Conservation (phyloP, 2,329 filamentous ascomycete species). For the Exophiala lecanii-corni region DNA sequence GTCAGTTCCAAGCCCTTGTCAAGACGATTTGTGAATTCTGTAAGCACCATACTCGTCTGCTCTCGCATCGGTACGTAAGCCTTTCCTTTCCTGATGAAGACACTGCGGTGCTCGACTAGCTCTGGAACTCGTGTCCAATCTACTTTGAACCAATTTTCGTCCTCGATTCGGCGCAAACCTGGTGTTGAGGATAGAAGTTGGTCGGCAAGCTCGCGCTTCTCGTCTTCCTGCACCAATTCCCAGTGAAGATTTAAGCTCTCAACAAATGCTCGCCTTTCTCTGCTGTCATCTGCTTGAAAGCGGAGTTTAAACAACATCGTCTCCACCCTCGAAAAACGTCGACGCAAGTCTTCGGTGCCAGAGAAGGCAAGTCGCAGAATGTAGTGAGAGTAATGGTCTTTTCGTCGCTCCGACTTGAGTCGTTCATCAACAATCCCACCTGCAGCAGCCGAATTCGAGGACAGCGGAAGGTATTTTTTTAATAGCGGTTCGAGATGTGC, state of each 20-base stretch:
- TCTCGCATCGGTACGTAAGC: conserved; percentile 87
- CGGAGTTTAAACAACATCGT: conserved; percentile 82
- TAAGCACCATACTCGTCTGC: conserved; percentile 81
- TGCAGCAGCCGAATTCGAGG: conserved; percentile 62
- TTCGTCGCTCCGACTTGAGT: conserved; percentile 71
- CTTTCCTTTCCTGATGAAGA: conserved; percentile 74
- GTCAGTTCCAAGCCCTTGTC: conserved; percentile 86
- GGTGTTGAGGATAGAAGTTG: conserved; percentile 58
- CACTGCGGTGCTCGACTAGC: conserved; percentile 71
- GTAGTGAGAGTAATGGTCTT: conserved; percentile 97
- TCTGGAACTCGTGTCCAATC: conserved; percentile 93
- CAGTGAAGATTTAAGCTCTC: conserved; percentile 73
- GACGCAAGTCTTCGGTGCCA: conserved; percentile 81
- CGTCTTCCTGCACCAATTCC: conserved; percentile 74
- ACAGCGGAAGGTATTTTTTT: conserved; percentile 79
- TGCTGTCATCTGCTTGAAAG: conserved; percentile 68
- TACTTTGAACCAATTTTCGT: conserved; percentile 91
- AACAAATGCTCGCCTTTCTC: conserved; percentile 73
- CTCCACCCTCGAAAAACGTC: conserved; percentile 81
- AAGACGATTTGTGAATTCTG: conserved; percentile 74
- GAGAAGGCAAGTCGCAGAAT: conserved; percentile 92
- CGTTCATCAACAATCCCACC: conserved; percentile 45
- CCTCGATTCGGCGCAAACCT: conserved; percentile 54
- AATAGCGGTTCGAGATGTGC: conserved; percentile 80
- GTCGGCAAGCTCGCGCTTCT: conserved; percentile 63